Percentiles rank a stretch among this genome's conserved stretches.
These are phyloP conservation scores for Barnettozyma botsteinii DNA, from an alignment of 805 yeast genomes.

Conservation along the genomic window DNA sequence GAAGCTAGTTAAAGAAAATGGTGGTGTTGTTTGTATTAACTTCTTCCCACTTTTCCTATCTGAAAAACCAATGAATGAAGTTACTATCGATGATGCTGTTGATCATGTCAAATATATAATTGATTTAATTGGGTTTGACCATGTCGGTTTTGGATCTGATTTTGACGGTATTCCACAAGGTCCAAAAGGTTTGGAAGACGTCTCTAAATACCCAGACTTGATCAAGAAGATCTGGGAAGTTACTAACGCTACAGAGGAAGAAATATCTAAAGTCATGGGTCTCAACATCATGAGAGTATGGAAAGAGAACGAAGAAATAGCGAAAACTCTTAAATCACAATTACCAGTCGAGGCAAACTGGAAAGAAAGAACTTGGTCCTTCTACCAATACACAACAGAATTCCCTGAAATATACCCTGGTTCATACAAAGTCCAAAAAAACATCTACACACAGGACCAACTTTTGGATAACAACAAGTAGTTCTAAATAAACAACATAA, in stretches of 20 bases:
- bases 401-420: slow-evolving; percentile 38
- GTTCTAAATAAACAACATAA: too few relatives aligned
- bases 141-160: slow-evolving; percentile 47
- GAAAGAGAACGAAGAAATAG: slow-evolving; percentile 34
- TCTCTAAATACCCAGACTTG: slow-evolving; percentile 48
- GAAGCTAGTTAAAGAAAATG: slow-evolving; percentile 31
- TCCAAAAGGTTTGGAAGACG: slow-evolving; percentile 49
- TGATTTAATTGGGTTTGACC: slow-evolving; percentile 43
- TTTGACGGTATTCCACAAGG: slow-evolving; percentile 47
- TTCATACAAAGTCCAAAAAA: slow-evolving; percentile 12
- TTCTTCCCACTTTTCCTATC: slow-evolving; percentile 38
- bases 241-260: slow-evolving; percentile 38
- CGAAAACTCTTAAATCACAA: slow-evolving; percentile 20
- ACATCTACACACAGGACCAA: neutral
- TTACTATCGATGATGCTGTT: slow-evolving; percentile 43
- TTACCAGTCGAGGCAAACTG: slow-evolving; percentile 35
- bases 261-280: slow-evolving; percentile 40
- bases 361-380: slow-evolving; percentile 38
- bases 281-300: slow-evolving; percentile 42
- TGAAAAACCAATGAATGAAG: slow-evolving; percentile 15
- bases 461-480: too few relatives aligned
- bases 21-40: slow-evolving; percentile 44
- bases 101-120: slow-evolving; percentile 40
- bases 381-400: slow-evolving; percentile 29
- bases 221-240: slow-evolving; percentile 30